Base-by-base conservation (phyloP, 768 basidiomycete species). In the Gloeostereum incarnatum region DNA sequence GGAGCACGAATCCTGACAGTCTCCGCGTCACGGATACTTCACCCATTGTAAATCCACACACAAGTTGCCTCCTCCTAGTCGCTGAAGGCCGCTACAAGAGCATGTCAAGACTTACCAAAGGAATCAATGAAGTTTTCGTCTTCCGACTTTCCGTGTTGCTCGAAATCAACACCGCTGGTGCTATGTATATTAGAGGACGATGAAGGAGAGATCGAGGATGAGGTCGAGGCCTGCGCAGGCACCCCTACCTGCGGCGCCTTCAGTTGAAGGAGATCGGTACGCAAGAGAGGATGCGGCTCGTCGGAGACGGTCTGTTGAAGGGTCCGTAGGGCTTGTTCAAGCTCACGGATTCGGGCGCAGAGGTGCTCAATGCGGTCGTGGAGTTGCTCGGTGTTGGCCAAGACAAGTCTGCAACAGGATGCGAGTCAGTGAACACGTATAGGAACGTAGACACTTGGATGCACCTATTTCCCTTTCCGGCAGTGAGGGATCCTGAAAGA, bases 351-450 rank as follows among this genome's bases (percentile, higher is more conserved):
- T n/a, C 79, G 73, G 4, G 59, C 51, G 31, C 65, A 58, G 31
- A 81, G 61, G 0, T 54, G 49, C 26, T 78, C 80, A 5, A 83
- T 75, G 45, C 71, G 69, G 35, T 73, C 71, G 53, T 86, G 80
- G 6, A 86, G 63, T 41, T 86, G 79, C 45, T 77, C 75, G 1
- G 80, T 84, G 47, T 78, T 76, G 17, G 83, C 68, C 18, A 85
- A 68, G 19, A 82, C 60, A 40, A 80, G 60, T 18, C 75, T 74
- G 35, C 1, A 5, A 18, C 2, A 5, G 6, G 5, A 21, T 51
- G 14, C 38, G 24, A 16, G 21, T 31, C 24, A 5, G 23, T 27
- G 11, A 20, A 4, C 18, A 22, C 20, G 5, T 10, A 26, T 16
- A 21, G 6, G 6, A 31, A 20, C n/a, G n/a, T n/a, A n/a, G n/a